Conservation (phyloP, 441 rosid genomes). For the Brassica balearica region DNA sequence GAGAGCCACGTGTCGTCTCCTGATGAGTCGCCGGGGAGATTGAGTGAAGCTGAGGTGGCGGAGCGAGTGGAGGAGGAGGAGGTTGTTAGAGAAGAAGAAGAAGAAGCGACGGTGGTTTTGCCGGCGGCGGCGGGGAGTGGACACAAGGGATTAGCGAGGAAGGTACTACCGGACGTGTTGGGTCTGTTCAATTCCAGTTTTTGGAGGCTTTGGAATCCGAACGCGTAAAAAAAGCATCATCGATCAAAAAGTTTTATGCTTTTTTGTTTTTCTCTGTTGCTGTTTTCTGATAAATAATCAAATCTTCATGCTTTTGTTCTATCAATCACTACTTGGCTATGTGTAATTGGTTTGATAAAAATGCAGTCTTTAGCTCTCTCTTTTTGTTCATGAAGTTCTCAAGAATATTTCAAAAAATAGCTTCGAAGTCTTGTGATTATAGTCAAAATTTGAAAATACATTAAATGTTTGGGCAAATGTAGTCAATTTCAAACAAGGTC, state of each 20-base stretch:
- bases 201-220: constrained; percentile 93
- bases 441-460: not conserved
- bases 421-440: constrained; percentile 15
- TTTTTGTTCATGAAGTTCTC: constrained; percentile 1
- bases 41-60: constrained; percentile 39
- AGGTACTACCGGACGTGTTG: constrained; percentile 92
- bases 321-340: constrained; percentile 8
- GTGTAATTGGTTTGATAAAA: constrained; percentile 5
- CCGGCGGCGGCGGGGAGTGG: constrained; percentile 38
- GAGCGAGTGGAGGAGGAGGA: constrained; percentile 7
- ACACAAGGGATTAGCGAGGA: constrained; percentile 83
- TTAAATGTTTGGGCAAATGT: constrained; percentile 4
- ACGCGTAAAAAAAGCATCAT: constrained; percentile 53
- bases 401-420: constrained; percentile 2
- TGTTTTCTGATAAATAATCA: constrained; percentile 3
- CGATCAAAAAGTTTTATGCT: constrained; percentile 16
- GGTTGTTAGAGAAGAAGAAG: not conserved
- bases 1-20: constrained; percentile 40
- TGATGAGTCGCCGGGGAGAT: constrained; percentile 31
- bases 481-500: not conserved
- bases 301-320: constrained; percentile 10
- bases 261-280: not conserved
- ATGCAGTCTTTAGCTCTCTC: constrained; percentile 7
- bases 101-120: constrained; percentile 27
- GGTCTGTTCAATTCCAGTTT: constrained; percentile 80